phyloP scores from a whole-genome alignment of 345 rosid species.

The Psidium friedrichsthalianum region DNA sequence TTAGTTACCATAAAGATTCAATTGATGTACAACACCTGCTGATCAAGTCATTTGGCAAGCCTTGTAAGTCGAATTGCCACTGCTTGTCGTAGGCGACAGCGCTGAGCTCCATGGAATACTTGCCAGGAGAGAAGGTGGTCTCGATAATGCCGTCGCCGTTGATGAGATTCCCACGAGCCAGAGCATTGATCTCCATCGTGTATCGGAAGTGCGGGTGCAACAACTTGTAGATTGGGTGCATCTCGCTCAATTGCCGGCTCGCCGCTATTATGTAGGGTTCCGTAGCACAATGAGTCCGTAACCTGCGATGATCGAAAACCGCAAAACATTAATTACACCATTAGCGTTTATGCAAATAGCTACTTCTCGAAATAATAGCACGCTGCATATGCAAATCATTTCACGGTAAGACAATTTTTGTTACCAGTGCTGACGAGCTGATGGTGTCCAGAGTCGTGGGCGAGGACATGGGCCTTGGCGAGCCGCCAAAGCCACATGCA shows the following conservation, averaged over 20 bases:
- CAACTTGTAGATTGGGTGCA: conserved; percentile 60
- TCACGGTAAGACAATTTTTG: background rate
- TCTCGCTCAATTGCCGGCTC: conserved; percentile 51
- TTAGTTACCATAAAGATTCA: no score
- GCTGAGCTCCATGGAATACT: conserved; percentile 42
- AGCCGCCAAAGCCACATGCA: conserved; percentile 54
- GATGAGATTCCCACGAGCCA: conserved; percentile 44
- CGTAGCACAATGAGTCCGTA: conserved; percentile 50
- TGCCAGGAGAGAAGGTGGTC: conserved; percentile 41
- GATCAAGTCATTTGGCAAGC: conserved; percentile 47
- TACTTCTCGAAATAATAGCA: background rate
- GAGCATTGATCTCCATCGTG: conserved; percentile 71
- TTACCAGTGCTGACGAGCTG: conserved; percentile 71
- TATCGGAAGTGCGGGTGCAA: conserved; percentile 67
- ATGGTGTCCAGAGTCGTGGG: conserved; percentile 57
- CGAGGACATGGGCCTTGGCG: conserved; percentile 57
- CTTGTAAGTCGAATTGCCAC: conserved; percentile 46
- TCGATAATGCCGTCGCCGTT: conserved; percentile 60
- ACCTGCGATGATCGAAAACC: conserved; percentile 19
- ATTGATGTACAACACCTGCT: conserved; percentile 16
- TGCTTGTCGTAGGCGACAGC: conserved; percentile 34
- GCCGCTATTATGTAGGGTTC: conserved; percentile 70
- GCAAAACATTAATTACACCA: background rate
- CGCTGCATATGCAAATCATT: background rate
- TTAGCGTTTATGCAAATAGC: background rate